Base-by-base conservation (phyloP, 2,329 filamentous ascomycete genomes). In the Metarhizium brunneum region DNA sequence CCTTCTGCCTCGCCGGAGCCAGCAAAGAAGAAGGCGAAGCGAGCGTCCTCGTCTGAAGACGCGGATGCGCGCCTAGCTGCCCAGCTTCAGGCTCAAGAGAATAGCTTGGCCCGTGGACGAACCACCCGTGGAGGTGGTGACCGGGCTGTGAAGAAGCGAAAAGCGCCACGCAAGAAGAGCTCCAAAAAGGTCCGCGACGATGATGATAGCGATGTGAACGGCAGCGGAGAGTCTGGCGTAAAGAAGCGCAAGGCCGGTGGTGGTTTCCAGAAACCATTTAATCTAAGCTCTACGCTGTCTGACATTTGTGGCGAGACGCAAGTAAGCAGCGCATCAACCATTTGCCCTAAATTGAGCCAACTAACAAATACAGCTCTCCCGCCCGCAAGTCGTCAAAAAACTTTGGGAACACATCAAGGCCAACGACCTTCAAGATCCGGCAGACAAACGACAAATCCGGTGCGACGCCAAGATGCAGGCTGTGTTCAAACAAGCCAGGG, bases 381-480 rank as follows among this genome's bases (percentile, higher is more conserved):
- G 94, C 45, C 92, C 94, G 0, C 91, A 97, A 70, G 92, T 92
- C 0, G 94, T 99, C 64, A 97, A 97, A 77, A 88, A 88, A 69
- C 85, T 99, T 54, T 99, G 94, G 94, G 86, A 87, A 58, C 91
- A 99, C 67, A 95, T 99, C 73, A 95, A 95, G 66, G 83, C 79
- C 57, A 85, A 92, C 62, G 82, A 91, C 45, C 83, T 99, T 6
- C 94, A 99, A 71, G 92, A 97, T 63, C 92, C 92, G 0, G 83
- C 71, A 60, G 92, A 99, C 74, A 92, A 92, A 70, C 88, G 94
- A 25, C 90, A 96, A 63, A 99, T 99, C 60, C 77, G 84, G 32
- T 99, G 94, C 73, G 94, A 99, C 71, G 90, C 95, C 29, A 85
- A 84, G 63, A 87, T 99, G 87, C 85, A 89, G 58, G 87, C 88